Percentiles rank a stretch among this genome's conserved stretches.
Evolutionary conservation across 2,329 filamentous ascomycete genomes (phyloP).

Genomic region (Thelonectria olida): DNA sequence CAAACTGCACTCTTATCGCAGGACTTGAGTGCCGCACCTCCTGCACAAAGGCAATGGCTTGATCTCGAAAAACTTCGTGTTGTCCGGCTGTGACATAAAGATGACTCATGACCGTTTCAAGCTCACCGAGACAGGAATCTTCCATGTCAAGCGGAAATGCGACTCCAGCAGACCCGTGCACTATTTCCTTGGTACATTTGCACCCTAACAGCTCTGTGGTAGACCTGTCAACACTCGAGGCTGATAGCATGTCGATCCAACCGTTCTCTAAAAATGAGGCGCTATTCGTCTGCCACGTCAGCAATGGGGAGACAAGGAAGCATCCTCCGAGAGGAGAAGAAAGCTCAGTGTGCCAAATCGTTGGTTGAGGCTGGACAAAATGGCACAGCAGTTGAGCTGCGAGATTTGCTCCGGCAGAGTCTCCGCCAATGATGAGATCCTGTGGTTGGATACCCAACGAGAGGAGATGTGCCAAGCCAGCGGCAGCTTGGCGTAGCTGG

Average conservation of each 20-base stretch:
- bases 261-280: conserved; percentile 15
- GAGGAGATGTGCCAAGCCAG: conserved; percentile 34
- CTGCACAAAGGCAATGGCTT: neutral
- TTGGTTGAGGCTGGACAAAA: conserved; percentile 40
- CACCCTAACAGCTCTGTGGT: neutral
- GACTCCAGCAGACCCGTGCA: neutral
- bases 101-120: conserved; percentile 4
- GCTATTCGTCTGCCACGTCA: conserved; percentile 14
- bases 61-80: neutral
- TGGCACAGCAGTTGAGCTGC: conserved; percentile 43
- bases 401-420: conserved; percentile 46
- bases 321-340: conserved; percentile 37
- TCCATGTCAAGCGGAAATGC: conserved; percentile 21
- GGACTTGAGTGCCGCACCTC: too few relatives aligned
- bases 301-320: conserved; percentile 44
- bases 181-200: neutral
- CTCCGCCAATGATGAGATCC: conserved; percentile 44
- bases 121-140: conserved; percentile 1
- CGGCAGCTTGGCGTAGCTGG: conserved; percentile 40
- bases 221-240: neutral
- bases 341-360: conserved; percentile 26
- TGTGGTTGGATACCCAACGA: conserved; percentile 29
- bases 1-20: too few relatives aligned
- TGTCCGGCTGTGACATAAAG: neutral
- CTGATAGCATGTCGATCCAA: conserved; percentile 23